Conservation (phyloP, 2,329 filamentous ascomycete species). For the Penicillium brevicompactum region DNA sequence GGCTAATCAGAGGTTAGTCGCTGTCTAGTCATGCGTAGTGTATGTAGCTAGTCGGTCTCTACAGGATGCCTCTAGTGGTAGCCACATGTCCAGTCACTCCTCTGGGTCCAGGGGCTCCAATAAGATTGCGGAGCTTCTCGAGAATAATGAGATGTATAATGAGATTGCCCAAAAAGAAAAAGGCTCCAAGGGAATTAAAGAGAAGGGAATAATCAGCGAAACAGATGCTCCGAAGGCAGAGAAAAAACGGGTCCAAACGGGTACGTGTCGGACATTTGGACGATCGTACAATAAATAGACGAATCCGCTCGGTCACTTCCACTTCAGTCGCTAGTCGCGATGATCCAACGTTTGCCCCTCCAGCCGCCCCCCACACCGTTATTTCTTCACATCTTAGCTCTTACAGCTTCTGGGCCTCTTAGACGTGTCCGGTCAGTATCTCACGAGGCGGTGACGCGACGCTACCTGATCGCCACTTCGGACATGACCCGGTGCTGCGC, state of each 20-base stretch:
- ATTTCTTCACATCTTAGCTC: not conserved
- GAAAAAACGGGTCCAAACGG: constrained; percentile 11
- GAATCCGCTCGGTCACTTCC: constrained; percentile 13
- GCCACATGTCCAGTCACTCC: not conserved
- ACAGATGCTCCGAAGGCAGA: not conserved
- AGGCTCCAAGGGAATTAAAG: too few relatives aligned
- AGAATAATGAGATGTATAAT: too few relatives aligned
- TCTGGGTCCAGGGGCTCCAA: not conserved
- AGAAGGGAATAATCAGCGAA: too few relatives aligned
- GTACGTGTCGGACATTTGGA: constrained; percentile 23
- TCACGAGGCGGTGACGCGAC: too few relatives aligned
- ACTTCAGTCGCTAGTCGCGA: constrained; percentile 22
- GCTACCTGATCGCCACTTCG: constrained; percentile 2
- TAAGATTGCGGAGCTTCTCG: not conserved
- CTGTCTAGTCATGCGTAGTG: too few relatives aligned
- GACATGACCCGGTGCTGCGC: constrained; percentile 1
- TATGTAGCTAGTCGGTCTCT: too few relatives aligned
- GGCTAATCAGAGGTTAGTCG: too few relatives aligned
- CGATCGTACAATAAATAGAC: constrained; percentile 13
- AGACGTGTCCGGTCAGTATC: too few relatives aligned
- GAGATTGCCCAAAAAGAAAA: too few relatives aligned
- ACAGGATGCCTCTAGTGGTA: not conserved
- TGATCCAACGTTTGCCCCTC: constrained; percentile 21
- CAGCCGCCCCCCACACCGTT: constrained; percentile 5
- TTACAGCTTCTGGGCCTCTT: too few relatives aligned